Evolutionary conservation across 345 rosid species (phyloP), one percentile per base, ranked within the genome.

Genomic region (Jatropha curcas): DNA sequence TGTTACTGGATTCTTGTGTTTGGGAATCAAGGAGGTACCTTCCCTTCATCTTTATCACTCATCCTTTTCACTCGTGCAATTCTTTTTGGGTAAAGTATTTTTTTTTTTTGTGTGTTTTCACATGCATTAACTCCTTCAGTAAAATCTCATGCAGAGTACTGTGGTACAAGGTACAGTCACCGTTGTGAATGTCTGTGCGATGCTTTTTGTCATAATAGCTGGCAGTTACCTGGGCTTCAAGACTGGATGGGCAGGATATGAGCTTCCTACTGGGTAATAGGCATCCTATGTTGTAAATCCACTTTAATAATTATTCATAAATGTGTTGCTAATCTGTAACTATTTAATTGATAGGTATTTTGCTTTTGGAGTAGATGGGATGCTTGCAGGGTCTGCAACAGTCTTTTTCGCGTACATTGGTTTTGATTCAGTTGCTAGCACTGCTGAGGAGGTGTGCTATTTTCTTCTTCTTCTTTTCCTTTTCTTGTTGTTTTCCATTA

Each of bases 301-400:
- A 48, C 60, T 28, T 9, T 8, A 71, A n/a, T 60, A 11, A 68
- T 35, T 55, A 67, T 64, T 37, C 60, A 69, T 27, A 14, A 41
- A 24, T 45, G 46, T 51, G 1, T 51, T n/a, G 61, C 52, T 63
- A 39, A 73, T 70, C 43, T 51, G 27, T 68, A 68, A 50, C 27
- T 33, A 22, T 57, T 69, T 68, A 50, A 39, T 62, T 35, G 31
- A 61, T 74, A 95, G 99, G 78, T 89, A 85, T 69, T 92, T 95
- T 65, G 90, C 99, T 66, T 95, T 89, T 66, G 99, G 99, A 59
- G 92, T 89, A 30, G 90, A 92, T 76, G 99, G 98, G 48, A 89
- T 95, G 97, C 93, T 95, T 82, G 98, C 99, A 28, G 99, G 98
- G 33, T 84, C 99, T 83, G 99, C 97, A 51, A 92, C 94, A 1